Base-by-base conservation (phyloP, 306 rosid genomes). In the Macrotyloma uniflorum region DNA sequence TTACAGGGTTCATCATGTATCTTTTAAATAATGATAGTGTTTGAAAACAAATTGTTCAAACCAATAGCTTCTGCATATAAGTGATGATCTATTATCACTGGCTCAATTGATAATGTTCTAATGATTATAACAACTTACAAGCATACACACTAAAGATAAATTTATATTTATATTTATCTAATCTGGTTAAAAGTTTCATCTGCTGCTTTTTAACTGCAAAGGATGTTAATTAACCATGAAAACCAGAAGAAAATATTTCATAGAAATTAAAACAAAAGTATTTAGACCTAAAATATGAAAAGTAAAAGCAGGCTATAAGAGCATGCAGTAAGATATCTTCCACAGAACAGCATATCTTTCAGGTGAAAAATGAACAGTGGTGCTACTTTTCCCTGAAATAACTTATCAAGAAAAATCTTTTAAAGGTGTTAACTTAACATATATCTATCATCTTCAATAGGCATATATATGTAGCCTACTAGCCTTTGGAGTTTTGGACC, bases 401-500 rank as follows among this genome's bases (percentile, higher is more conserved):
- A 16, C 45, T 32, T 62, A 61, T 6, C 67, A 32, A 30, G 23
- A 62, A 32, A 7, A 16, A 62, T 62, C 24, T 16, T 33, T 30
- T 1, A 32, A 16, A 62, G 35, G 24, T 5, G 15, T 33, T 62
- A 32, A 28, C 36, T 20, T 55, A 22, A 16, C 67, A n/a, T n/a
- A 58, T 28, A 57, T 13, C 66, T 50, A 58, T 58, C 65, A 58
- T 28, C 33, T 2, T 55, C 36, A 26, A 33, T 63, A 63, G 70
- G 28, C 70, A 53, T 50, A 19, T 51, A 63, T 35, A 33, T 9
- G 4, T 57, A 57, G 64, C 19, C 16, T 58, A 2, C 1, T 33
- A 64, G 46, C 47, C 47, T 33, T 35, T 35, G 26, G 26, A 64
- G 30, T 33, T 64, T n/a, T 64, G 70, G 70, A 32, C 68, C 68